Evolutionary conservation across 768 basidiomycete genomes (phyloP), one percentile per base, ranked within the genome.

Genomic region (Mycena alexandri): DNA sequence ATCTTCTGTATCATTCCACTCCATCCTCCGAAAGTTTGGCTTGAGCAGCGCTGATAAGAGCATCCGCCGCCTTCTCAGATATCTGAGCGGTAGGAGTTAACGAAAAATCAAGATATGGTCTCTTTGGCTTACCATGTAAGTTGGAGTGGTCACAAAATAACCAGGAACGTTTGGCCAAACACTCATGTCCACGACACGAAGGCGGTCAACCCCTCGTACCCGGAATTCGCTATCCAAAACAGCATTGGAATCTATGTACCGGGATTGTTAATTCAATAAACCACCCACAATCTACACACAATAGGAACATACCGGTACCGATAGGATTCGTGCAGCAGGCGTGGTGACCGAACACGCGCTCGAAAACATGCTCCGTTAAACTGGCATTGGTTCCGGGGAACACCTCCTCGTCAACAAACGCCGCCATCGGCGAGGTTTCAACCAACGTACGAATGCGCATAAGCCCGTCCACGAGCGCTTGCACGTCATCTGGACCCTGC

Each of bases 61-160:
- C 67, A 55, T 77, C 78, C n/a, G 77, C 76, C 21, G 78, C 78
- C 52, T 79, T 79, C 52, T 79, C 77, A 17, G 78, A 77, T 13
- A 77, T 77, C 76, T n/a, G 33, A 24, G 44, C 22, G 17, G 43
- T 29, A 25, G 14, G 19, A 3, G 1, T n/a, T 10, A 8, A 22
- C 22, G 24, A 61, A 5, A 24, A 17, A 13, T 21, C 46, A 38
- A 16, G 11, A 14, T 33, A 22, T 34, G 38, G 29, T 34, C 7
- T 29, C 24, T 7, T 8, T 10, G 22, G 64, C 74, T 42, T 38
- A 72, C 78, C 78, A 78, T 78, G 43, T 79, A 79, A 7, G 72
- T 75, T 7, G 74, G 75, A 2, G 77, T 78, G 10, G 75, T 75
- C 21, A 78, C 68, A 57, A 79, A 79, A 48, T 75, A 79, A n/a